Evolutionary conservation across 805 yeast species (phyloP).

Genomic region (Candida tallmaniae): DNA sequence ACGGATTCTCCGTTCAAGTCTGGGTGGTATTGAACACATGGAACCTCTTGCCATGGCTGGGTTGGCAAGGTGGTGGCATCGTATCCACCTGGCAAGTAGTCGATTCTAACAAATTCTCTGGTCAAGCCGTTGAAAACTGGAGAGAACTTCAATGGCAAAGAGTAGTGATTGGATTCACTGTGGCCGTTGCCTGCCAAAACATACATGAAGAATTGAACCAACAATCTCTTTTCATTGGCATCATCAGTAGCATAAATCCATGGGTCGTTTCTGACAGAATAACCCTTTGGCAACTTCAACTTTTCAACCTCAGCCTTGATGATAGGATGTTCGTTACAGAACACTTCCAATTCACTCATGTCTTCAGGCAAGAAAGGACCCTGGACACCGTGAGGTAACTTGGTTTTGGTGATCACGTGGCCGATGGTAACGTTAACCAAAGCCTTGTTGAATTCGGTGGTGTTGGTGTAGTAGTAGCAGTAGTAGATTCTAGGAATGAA

Average conservation of each 20-base stretch:
- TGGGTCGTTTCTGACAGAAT: constrained; percentile 60
- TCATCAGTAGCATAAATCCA: constrained; percentile 87
- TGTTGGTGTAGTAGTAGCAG: constrained; percentile 60
- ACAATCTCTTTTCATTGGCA: constrained; percentile 52
- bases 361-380: constrained; percentile 75
- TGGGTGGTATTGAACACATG: constrained; percentile 68
- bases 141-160: constrained; percentile 66
- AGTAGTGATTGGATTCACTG: constrained; percentile 70
- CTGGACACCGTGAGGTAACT: constrained; percentile 55
- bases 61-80: constrained; percentile 60
- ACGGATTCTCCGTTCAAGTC: constrained; percentile 53
- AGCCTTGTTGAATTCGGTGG: constrained; percentile 59
- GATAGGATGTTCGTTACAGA: constrained; percentile 49
- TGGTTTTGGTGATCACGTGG: constrained; percentile 54
- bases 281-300: constrained; percentile 56
- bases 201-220: constrained; percentile 73
- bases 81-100: constrained; percentile 66
- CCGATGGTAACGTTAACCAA: constrained; percentile 61
- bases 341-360: constrained; percentile 48
- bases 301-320: constrained; percentile 64
- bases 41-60: constrained; percentile 55
- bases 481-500: constrained; percentile 65
- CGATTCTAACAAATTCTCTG: constrained; percentile 62
- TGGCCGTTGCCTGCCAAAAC: constrained; percentile 59
- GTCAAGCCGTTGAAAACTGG: constrained; percentile 67